A percentile compares a stretch with the other conserved stretches of the same genome.
Evolutionary conservation across 306 rosid genomes (phyloP).

Genomic region (Prunus davidiana): DNA sequence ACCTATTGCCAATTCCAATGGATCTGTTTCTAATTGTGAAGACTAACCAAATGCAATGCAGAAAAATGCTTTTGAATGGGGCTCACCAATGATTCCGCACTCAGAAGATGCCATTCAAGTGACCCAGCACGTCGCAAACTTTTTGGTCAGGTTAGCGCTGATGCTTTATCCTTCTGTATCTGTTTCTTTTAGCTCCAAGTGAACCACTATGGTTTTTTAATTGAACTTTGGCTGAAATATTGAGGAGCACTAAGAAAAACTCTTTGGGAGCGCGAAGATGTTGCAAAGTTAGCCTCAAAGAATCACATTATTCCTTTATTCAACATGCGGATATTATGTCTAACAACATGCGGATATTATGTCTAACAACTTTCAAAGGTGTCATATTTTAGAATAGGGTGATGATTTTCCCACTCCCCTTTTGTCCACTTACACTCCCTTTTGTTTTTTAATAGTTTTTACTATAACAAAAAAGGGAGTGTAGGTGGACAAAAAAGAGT

Average conservation of each 20-base stretch:
- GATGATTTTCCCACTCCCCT: too few species aligned
- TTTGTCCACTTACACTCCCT: too few species aligned
- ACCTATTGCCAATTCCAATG: not conserved
- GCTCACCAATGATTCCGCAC: constrained; percentile 56
- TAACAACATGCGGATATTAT: not conserved
- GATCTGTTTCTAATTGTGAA: not conserved
- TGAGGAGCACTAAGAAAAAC: not conserved
- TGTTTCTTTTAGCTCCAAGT: not conserved
- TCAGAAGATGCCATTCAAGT: constrained; percentile 79
- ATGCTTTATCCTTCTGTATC: not conserved
- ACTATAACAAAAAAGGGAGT: too few species aligned
- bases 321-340: not conserved
- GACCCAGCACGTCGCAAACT: constrained; percentile 68
- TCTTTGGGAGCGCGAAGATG: not conserved
- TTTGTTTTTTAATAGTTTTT: too few species aligned
- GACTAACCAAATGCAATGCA: constrained; percentile 16
- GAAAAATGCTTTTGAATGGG: constrained; percentile 98
- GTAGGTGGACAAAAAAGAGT: too few species aligned
- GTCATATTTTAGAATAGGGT: not conserved
- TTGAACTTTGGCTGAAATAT: not conserved
- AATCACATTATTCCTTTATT: not conserved
- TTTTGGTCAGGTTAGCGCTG: constrained; percentile 77
- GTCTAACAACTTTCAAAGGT: not conserved
- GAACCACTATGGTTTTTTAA: not conserved
- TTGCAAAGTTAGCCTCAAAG: not conserved